These are phyloP conservation scores for Ophiostoma angusticollis DNA, from an alignment of 2,329 filamentous ascomycete genomes.

Conservation along the genomic window DNA sequence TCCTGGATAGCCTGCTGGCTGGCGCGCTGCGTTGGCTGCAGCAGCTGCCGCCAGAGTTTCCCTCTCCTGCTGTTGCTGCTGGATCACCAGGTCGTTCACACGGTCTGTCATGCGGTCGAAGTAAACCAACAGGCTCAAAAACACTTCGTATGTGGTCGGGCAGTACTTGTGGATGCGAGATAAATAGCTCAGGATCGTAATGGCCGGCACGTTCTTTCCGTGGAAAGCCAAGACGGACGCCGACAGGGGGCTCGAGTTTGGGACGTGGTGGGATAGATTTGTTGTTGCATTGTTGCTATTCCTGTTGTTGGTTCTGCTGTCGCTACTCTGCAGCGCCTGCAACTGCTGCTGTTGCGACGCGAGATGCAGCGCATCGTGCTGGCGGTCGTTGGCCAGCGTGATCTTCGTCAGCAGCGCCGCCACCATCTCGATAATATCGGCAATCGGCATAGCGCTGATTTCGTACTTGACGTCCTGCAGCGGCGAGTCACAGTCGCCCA, in stretches of 20 bases:
- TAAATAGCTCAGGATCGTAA: slow-evolving; percentile 91
- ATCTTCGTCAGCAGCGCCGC: slow-evolving; percentile 93
- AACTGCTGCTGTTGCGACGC: slow-evolving; percentile 46
- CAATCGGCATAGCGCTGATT: slow-evolving; percentile 94
- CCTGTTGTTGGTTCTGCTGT: background rate
- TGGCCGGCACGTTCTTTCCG: slow-evolving; percentile 93
- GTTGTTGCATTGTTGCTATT: slow-evolving; percentile 31
- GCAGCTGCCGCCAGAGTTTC: slow-evolving; percentile 13
- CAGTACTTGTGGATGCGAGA: slow-evolving; percentile 98
- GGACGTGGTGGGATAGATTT: slow-evolving; percentile 30
- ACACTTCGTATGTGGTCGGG: slow-evolving; percentile 95
- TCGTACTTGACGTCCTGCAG: slow-evolving; percentile 61
- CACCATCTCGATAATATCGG: slow-evolving; percentile 98
- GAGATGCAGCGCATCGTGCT: slow-evolving; percentile 82
- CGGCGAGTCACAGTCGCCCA: slow-evolving; percentile 33
- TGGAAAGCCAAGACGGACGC: slow-evolving; percentile 82
- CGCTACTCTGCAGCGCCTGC: slow-evolving; percentile 25
- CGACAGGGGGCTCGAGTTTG: slow-evolving; percentile 42
- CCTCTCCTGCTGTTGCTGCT: slow-evolving; percentile 38
- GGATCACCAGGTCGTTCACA: slow-evolving; percentile 70
- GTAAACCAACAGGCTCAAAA: slow-evolving; percentile 87
- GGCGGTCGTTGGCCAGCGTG: slow-evolving; percentile 86
- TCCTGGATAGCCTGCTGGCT: too few relatives aligned
- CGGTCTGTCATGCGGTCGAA: slow-evolving; percentile 98
- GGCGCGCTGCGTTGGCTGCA: slow-evolving; percentile 6